Conservation (phyloP, 2,329 filamentous ascomycete species). For the Delphinella strobiligena region DNA sequence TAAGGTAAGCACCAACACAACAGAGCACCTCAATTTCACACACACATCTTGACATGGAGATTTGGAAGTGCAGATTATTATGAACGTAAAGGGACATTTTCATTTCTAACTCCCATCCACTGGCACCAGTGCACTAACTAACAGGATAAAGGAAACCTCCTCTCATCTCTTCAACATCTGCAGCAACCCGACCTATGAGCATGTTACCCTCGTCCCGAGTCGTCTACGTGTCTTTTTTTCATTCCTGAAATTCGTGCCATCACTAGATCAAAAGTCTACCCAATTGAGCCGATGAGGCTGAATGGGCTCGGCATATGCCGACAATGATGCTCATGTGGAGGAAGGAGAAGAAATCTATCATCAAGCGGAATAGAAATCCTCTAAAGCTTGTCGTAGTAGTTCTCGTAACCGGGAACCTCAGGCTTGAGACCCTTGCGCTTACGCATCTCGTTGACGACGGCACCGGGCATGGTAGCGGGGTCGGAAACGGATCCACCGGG, state of each 20-base stretch:
- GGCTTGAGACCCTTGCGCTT: constrained; percentile 99
- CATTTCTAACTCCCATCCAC: constrained; percentile 4
- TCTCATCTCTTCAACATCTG: background rate
- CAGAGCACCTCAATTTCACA: no score
- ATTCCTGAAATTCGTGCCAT: constrained; percentile 2
- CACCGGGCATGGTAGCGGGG: constrained; percentile 65
- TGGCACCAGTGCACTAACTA: background rate
- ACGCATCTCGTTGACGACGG: constrained; percentile 77
- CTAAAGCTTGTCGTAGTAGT: constrained; percentile 99
- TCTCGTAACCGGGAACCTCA: constrained; percentile 82
- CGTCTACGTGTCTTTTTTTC: background rate
- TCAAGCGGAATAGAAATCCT: constrained; percentile 15
- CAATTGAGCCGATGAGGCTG: constrained; percentile 5
- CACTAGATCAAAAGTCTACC: constrained; percentile 8
- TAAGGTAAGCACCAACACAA: no score
- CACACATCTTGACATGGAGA: no score
- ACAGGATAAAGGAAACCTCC: background rate
- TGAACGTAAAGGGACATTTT: constrained; percentile 4
- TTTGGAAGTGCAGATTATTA: no score
- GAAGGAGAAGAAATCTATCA: constrained; percentile 8
- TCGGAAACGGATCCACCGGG: constrained; percentile 90
- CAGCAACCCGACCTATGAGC: constrained; percentile 5
- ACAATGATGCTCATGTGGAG: constrained; percentile 6
- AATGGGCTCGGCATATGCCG: constrained; percentile 5
- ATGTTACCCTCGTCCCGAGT: background rate